Evolutionary conservation across 1,284 basidiomycete species (phyloP), one percentile per base, ranked within the genome.

Genomic region (Singerocomus inundabilis): DNA sequence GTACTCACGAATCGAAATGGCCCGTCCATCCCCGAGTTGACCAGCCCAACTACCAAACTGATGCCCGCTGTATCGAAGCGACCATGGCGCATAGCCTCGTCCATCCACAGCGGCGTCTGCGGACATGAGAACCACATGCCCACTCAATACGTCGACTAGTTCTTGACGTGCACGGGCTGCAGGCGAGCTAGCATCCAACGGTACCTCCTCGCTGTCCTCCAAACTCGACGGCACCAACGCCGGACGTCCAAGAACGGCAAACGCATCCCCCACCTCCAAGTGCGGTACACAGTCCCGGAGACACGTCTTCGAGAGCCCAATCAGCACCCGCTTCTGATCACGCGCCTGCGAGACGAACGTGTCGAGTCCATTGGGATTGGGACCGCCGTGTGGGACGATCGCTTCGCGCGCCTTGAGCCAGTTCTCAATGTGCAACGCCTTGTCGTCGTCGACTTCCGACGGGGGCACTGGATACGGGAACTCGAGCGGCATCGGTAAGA

Each of bases 1-100:
- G n/a, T n/a, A 76, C 78, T 63, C 57, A 90, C 90, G 68, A 45
- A 99, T 79, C 9, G 91, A 91, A 28, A 94, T 89, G 0, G 96
- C 96, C 13, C 96, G 81, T 0, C 96, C 96, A 63, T 99, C 96
- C 9, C 96, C 96, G 3, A 99, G 79, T 69, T 98, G 96, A n/a
- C 94, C 93, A 2, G 96, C 96, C 88, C 90, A 98, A 5, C 66
- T 71, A 1, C 94, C 96, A 62, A 98, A 98, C 66, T 98, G 95
- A 66, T 94, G 91, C 0, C 92, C 91, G 58, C 84, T 86, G 64
- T 97, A 98, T 28, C 93, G 77, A 28, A 93, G 75, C 8, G 89
- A 85, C 91, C 92, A 97, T 0, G 94, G 92, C 1, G 87, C 88
- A 62, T 93, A 94, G 3, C 75, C 75, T 3, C 67, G 59, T 7